These are phyloP conservation scores for Blastomyces silverae DNA, from an alignment of 2,329 filamentous ascomycete genomes.

Conservation along the genomic window DNA sequence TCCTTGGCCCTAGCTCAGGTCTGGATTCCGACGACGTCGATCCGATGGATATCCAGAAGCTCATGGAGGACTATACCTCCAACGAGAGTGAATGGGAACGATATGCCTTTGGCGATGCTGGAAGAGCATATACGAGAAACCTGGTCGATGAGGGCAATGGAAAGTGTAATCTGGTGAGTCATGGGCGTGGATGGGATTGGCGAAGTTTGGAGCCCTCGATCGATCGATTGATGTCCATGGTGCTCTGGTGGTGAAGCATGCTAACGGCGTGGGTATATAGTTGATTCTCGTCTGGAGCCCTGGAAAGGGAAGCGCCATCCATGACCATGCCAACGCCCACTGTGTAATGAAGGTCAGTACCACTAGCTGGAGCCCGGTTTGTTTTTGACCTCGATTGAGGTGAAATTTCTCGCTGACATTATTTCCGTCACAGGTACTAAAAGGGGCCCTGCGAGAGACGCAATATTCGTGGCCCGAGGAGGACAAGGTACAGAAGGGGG, in stretches of 20 bases:
- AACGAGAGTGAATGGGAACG: conserved; percentile 62
- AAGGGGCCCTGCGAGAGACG: conserved; percentile 71
- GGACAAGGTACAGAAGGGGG: conserved; percentile 41
- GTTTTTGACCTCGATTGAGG: background rate
- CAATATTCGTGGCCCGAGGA: conserved; percentile 65
- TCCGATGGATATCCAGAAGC: conserved; percentile 58
- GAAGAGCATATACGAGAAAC: conserved; percentile 73
- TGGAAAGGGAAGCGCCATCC: conserved; percentile 73
- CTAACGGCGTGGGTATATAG: conserved; percentile 40
- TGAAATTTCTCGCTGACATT: background rate
- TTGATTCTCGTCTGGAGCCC: conserved; percentile 86
- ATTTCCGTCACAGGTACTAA: conserved; percentile 53
- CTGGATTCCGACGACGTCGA: conserved; percentile 77
- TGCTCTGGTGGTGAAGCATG: background rate
- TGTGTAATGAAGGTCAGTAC: conserved; percentile 69
- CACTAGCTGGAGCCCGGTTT: conserved; percentile 3
- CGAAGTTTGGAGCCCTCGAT: background rate
- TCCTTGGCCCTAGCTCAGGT: conserved; percentile 72
- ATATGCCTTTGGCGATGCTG: conserved; percentile 67
- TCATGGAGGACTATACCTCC: conserved; percentile 71
- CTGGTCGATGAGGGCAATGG: conserved; percentile 85
- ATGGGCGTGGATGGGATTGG: conserved; percentile 2
- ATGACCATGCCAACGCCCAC: conserved; percentile 83
- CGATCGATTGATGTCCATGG: background rate
- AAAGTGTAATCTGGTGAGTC: conserved; percentile 63